These are phyloP conservation scores for Citrullus mucosospermus DNA, from an alignment of 306 rosid species.

Conservation along the genomic window DNA sequence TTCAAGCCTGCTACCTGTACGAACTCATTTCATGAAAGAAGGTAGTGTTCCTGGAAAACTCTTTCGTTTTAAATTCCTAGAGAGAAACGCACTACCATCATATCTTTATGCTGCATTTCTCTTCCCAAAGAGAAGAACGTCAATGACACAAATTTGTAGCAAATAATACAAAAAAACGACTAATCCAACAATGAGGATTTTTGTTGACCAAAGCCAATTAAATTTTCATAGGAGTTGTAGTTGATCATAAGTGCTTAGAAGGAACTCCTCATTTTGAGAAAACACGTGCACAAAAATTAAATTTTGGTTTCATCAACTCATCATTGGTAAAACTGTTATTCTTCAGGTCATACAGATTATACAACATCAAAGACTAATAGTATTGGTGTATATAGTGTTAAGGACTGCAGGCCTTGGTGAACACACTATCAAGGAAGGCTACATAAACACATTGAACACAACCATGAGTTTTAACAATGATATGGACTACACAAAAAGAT, in stretches of 20 bases:
- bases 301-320: not conserved
- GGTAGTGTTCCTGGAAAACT: not conserved
- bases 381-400: not conserved
- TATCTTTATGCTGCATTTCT: not conserved
- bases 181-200: not conserved
- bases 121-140: not conserved
- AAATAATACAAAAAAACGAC: not conserved
- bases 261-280: not conserved
- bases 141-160: not conserved
- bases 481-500: not conserved
- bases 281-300: not conserved
- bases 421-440: not conserved
- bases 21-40: not conserved
- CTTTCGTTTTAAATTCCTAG: not conserved
- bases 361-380: not conserved
- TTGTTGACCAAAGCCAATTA: not conserved
- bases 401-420: not conserved
- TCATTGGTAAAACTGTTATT: not conserved
- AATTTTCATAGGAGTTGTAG: not conserved
- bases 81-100: not conserved
- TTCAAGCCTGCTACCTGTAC: not conserved
- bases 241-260: not conserved
- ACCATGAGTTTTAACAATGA: not conserved
- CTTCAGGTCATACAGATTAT: not conserved
- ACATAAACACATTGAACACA: not conserved